Percentiles rank a stretch among this genome's conserved stretches.
Evolutionary conservation across 2,329 filamentous ascomycete species (phyloP).

Genomic region (Penicillium sp.): DNA sequence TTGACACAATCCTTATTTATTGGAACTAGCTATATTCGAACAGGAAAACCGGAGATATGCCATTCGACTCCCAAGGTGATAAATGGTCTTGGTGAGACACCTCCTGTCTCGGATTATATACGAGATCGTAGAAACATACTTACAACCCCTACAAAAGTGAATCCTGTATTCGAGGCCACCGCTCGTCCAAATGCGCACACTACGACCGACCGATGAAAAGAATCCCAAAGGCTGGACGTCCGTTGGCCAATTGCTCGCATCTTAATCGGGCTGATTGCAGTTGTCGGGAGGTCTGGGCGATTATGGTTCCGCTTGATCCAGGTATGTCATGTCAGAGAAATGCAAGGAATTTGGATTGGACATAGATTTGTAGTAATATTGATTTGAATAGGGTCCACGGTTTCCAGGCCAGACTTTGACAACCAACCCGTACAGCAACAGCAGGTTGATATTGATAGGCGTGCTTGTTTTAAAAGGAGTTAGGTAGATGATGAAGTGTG

Average conservation of each 20-base stretch:
- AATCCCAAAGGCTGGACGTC: slow-evolving; percentile 1
- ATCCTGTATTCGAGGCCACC: slow-evolving; percentile 4
- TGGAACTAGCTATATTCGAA: background rate
- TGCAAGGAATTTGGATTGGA: background rate
- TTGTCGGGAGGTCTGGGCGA: slow-evolving; percentile 2
- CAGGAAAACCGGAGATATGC: background rate
- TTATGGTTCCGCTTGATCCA: slow-evolving; percentile 6
- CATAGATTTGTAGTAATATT: background rate
- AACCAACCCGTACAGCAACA: background rate
- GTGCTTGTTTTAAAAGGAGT: background rate
- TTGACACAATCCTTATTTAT: background rate
- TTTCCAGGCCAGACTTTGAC: background rate
- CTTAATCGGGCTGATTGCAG: background rate
- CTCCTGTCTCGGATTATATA: background rate
- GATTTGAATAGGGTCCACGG: background rate
- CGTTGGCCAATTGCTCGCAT: background rate
- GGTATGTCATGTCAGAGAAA: background rate
- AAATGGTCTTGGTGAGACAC: slow-evolving; percentile 4
- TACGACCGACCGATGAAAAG: slow-evolving; percentile 4
- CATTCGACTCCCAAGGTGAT: background rate
- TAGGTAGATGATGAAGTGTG: background rate
- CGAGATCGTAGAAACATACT: background rate
- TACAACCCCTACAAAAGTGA: background rate
- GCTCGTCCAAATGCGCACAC: slow-evolving; percentile 2
- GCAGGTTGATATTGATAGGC: background rate